These are phyloP conservation scores for Lasiosphaeria hispida DNA, from an alignment of 495 filamentous ascomycete species.

Conservation along the genomic window DNA sequence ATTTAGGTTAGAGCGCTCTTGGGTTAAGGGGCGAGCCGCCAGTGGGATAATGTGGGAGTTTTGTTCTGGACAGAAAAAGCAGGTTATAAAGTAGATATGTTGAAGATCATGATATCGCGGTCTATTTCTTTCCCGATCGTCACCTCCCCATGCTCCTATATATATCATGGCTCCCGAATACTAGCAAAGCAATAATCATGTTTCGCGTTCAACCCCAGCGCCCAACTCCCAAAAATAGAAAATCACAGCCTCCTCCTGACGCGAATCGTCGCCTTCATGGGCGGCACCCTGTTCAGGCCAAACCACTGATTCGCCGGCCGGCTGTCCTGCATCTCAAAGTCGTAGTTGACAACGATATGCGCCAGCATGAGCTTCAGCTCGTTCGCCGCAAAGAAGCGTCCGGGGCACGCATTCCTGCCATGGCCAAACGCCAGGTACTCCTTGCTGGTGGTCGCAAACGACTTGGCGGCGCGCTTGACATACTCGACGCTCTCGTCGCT, in stretches of 20 bases:
- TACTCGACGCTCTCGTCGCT: constrained; percentile 24
- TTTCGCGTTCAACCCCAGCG: too few relatives aligned
- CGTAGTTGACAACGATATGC: constrained; percentile 40
- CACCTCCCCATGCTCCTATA: neutral
- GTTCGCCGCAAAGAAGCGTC: constrained; percentile 42
- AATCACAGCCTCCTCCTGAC: constrained; percentile 31
- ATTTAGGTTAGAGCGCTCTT: too few relatives aligned
- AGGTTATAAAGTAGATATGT: too few relatives aligned
- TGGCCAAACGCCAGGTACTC: constrained; percentile 39
- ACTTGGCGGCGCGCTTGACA: constrained; percentile 31
- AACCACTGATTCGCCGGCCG: constrained; percentile 35
- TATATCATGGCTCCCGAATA: neutral
- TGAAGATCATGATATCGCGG: too few relatives aligned
- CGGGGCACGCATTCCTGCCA: constrained; percentile 39
- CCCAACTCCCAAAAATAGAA: too few relatives aligned
- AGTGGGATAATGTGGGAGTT: too few relatives aligned
- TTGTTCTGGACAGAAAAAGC: too few relatives aligned
- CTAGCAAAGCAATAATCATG: too few relatives aligned
- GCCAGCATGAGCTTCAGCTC: constrained; percentile 44
- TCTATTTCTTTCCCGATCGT: too few relatives aligned
- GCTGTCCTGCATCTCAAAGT: constrained; percentile 27
- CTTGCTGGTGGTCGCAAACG: constrained; percentile 32
- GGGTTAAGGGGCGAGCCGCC: too few relatives aligned
- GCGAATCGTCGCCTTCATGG: constrained; percentile 36
- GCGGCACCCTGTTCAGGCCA: constrained; percentile 30